Conservation (phyloP, 2,329 filamentous ascomycete genomes). For the Curvularia spicifera region DNA sequence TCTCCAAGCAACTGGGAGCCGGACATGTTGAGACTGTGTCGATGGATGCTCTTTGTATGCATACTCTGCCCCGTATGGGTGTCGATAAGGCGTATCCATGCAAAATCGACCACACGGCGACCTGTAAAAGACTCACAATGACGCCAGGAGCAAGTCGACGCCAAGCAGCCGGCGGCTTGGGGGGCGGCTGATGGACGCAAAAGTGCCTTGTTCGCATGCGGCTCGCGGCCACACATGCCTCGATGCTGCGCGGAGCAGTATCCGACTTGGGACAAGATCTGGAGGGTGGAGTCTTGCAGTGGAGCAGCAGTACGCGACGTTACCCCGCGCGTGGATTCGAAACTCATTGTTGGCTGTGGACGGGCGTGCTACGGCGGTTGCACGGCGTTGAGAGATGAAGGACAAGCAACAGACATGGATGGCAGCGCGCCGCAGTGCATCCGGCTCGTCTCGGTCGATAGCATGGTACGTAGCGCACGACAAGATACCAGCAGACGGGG, state of each 20-base stretch:
- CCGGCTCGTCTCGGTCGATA: conserved; percentile 14
- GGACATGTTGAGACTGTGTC: neutral
- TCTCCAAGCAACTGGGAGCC: neutral
- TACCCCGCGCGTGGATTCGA: conserved; percentile 14
- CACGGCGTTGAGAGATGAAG: conserved; percentile 14
- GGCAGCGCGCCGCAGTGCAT: conserved; percentile 9
- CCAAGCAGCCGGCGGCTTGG: conserved; percentile 18
- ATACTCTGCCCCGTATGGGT: neutral
- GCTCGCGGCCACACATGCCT: conserved; percentile 10
- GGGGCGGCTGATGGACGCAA: conserved; percentile 6
- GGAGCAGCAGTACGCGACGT: conserved; percentile 6
- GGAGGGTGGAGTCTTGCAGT: neutral
- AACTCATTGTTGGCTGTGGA: conserved; percentile 12
- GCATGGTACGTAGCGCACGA: conserved; percentile 11
- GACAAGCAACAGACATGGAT: conserved; percentile 16
- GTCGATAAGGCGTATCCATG: neutral
- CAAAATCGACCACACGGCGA: neutral
- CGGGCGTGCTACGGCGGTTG: conserved; percentile 2
- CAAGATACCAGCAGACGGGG: conserved; percentile 14
- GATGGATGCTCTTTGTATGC: neutral
- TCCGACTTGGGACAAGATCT: conserved; percentile 12
- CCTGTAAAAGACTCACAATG: conserved; percentile 4
- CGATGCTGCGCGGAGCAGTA: conserved; percentile 11
- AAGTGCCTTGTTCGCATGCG: conserved; percentile 10
- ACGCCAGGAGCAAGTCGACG: conserved; percentile 2